phyloP scores from a whole-genome alignment of 139 green algal genomes.

The Ettlia oleoabundans region DNA sequence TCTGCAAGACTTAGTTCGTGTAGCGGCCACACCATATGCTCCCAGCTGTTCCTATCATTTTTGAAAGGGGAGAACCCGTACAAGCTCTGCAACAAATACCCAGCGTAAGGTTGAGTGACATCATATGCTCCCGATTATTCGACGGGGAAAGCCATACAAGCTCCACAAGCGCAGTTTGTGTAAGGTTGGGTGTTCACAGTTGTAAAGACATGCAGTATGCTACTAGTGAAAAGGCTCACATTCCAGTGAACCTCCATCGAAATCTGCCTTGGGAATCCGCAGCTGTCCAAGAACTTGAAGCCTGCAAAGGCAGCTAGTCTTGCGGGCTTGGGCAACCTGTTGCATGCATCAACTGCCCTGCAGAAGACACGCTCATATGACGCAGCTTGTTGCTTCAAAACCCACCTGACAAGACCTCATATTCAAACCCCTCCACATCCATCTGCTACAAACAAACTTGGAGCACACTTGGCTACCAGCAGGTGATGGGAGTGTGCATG shows the following conservation, averaged over 20 bases:
- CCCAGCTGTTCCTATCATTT: background rate
- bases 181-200: too few relatives aligned
- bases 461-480: background rate
- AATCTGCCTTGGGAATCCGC: background rate
- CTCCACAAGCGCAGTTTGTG: too few relatives aligned
- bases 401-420: background rate
- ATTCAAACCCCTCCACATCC: background rate
- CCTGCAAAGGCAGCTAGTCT: background rate
- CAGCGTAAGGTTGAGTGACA: too few relatives aligned
- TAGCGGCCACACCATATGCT: slow-evolving; percentile 12
- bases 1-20: slow-evolving; percentile 32
- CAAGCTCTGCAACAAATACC: too few relatives aligned
- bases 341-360: background rate
- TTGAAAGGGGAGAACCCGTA: background rate
- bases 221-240: too few relatives aligned
- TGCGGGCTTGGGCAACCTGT: too few relatives aligned
- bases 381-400: background rate
- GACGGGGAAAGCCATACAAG: too few relatives aligned
- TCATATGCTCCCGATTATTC: too few relatives aligned
- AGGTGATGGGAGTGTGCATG: background rate
- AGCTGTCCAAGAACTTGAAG: background rate
- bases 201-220: too few relatives aligned
- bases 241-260: background rate
- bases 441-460: background rate
- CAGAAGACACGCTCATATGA: background rate